A percentile compares a stretch with the other conserved stretches of the same genome.
Evolutionary conservation across 2,329 filamentous ascomycete species (phyloP).

Genomic region (Bretziella fagacearum): DNA sequence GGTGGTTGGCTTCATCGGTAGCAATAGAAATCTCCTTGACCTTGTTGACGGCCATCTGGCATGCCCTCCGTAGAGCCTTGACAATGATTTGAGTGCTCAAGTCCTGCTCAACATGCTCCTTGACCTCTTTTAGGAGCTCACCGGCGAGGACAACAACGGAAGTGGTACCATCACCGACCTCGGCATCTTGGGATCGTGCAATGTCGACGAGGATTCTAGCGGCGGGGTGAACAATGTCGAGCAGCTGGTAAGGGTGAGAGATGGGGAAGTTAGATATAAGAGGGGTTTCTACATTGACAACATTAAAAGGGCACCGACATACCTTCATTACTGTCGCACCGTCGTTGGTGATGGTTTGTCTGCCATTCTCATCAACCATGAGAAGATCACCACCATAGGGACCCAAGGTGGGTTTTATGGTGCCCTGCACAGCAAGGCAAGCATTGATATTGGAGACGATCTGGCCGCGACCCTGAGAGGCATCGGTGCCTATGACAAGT

Average conservation of each 20-base stretch:
- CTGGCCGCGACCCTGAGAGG: conserved; percentile 92
- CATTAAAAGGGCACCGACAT: conserved; percentile 17
- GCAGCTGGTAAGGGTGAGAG: conserved; percentile 49
- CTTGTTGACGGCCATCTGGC: conserved; percentile 89
- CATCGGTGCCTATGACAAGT: conserved; percentile 60
- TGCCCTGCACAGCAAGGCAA: conserved; percentile 85
- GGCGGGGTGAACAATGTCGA: conserved; percentile 96
- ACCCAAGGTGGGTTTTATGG: conserved; percentile 87
- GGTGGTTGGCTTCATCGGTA: conserved; percentile 64
- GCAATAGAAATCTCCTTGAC: conserved; percentile 92
- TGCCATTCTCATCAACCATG: conserved; percentile 89
- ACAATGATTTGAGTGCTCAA: conserved; percentile 96
- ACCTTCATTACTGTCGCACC: conserved; percentile 99
- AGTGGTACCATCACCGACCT: conserved; percentile 95
- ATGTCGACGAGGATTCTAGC: conserved; percentile 96
- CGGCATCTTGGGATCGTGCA: conserved; percentile 93
- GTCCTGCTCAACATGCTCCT: conserved; percentile 89
- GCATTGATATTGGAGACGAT: conserved; percentile 97
- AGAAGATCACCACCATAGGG: conserved; percentile 94
- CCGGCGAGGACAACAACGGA: conserved; percentile 96
- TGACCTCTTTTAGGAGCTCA: conserved; percentile 92
- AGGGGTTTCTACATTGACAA: not conserved
- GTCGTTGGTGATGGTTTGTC: conserved; percentile 96
- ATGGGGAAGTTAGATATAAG: conserved; percentile 9
- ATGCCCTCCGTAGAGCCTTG: conserved; percentile 81